Evolutionary conservation across 2,329 filamentous ascomycete genomes (phyloP), one percentile per base, ranked within the genome.

Genomic region (Trichoderma arundinaceum): DNA sequence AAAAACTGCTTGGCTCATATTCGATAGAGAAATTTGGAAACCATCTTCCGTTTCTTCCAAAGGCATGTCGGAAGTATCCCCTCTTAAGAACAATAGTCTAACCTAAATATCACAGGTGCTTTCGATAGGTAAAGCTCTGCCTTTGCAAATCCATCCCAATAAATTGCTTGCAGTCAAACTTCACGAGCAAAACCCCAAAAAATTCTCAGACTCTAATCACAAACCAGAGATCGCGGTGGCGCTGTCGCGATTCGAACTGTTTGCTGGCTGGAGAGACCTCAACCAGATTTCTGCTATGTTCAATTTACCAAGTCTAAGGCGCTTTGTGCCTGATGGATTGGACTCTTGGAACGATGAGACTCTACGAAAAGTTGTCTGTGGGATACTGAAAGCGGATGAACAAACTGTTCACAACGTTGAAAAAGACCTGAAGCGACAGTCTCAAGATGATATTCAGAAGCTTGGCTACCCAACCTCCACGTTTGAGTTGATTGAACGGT

Each of bases 211-310:
- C 32, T 13, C 49, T 9, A 53, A 53, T 12, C 49, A 53, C 32
- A 53, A 53, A 32, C 49, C 49, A 38, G 49, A 53, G n/a, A 53
- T 53, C 3, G 49, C 49, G 2, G 49, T 53, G 32, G 49, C 49
- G 4, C 32, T 53, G 49, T 53, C 49, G 17, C 32, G 6, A 17
- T 53, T 53, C 10, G 49, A 53, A 6, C n/a, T 53, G 7, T 53
- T 53, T 38, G 49, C 49, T 13, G 49, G 49, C 9, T 53, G 49
- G 49, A 53, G 49, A 53, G 49, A 53, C 3, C 12, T 53, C 15
- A 38, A 38, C 49, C 49, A 53, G n/a, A 53, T 53, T 12, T 53
- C 49, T 15, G 28, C 49, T 17, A 53, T 53, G 4, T 53, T 53
- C n/a, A 53, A 53, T 7, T 35, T 53, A 33, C 49, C 49, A 9